Base-by-base conservation (phyloP, 306 rosid genomes). In the Cyamopsis tetragonoloba region DNA sequence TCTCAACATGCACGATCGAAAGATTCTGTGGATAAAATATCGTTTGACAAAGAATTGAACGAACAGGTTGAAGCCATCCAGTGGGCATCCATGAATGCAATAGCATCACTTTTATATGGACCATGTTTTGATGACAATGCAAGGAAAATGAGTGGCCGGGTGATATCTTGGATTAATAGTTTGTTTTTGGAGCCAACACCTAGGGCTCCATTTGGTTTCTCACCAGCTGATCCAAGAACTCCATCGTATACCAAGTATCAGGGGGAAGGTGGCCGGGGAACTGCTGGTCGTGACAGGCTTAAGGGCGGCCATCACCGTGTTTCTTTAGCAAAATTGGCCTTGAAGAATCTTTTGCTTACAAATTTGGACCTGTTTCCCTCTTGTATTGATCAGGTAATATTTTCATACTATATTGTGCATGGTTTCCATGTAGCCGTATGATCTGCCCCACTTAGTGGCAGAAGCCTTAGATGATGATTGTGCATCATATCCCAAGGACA, bases 61-160 rank as follows among this genome's bases (percentile, higher is more conserved):
- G 99, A 95, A 82, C 99, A 91, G 71, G 76, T 95, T 70, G 99
- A 95, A 80, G 97, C 96, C 70, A 95, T 95, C 76, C 99, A 95
- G 84, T 91, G 99, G 99, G 95, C 99, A 47, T 95, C 97, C 66
- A 80, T 95, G 96, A 91, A 84, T 82, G 99, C 99, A n/a, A 83
- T 95, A 83, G 92, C 99, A 43, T 95, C 99, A 38, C 96, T 95
- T 73, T 59, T 95, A 56, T 91, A 95, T 70, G 99, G 99, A 75
- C 97, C 96, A 37, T 95, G 99, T 85, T 90, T 95, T 76, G 99
- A 95, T 79, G 99, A 95, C 80, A 88, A 85, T 85, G 99, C 99
- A 10, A 90, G 96, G 86, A 95, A 95, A 85, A 95, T 95, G 99
- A 86, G 96, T 79, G 99, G 99, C 41, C 92, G 99, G 18, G 95